phyloP scores from a whole-genome alignment of 768 basidiomycete species.

The Boletus edulis region DNA sequence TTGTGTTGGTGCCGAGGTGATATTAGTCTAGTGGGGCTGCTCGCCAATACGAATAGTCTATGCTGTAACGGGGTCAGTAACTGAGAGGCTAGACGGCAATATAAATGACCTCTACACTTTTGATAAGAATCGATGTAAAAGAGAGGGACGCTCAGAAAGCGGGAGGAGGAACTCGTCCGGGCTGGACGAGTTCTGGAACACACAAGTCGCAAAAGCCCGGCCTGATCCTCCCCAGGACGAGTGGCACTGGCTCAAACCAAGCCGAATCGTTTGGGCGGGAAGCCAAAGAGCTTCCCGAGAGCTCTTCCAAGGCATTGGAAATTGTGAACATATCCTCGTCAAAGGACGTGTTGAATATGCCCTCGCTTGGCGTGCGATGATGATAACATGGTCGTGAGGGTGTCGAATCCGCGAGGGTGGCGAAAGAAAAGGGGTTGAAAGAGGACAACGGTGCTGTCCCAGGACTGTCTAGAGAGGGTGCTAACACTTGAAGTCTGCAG shows the following conservation, averaged over 20 bases:
- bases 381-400: constrained; percentile 44
- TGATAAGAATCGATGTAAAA: constrained; percentile 18
- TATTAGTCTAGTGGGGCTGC: constrained; percentile 37
- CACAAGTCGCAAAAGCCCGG: constrained; percentile 74
- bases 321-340: constrained; percentile 57
- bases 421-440: constrained; percentile 41
- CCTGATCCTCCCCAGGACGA: constrained; percentile 31
- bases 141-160: constrained; percentile 48
- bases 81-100: not conserved
- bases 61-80: constrained; percentile 17
- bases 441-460: constrained; percentile 51
- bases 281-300: constrained; percentile 31
- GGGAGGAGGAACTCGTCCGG: constrained; percentile 79
- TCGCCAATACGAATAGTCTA: constrained; percentile 39
- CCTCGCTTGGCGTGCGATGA: constrained; percentile 67
- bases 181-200: constrained; percentile 85
- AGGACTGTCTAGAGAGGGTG: constrained; percentile 38
- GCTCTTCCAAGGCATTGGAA: constrained; percentile 39
- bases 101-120: constrained; percentile 40
- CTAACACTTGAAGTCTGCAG: constrained; percentile 30
- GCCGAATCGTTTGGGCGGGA: constrained; percentile 28
- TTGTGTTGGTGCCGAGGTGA: constrained; percentile 31
- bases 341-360: constrained; percentile 71
- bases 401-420: constrained; percentile 29
- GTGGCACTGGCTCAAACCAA: constrained; percentile 27